These are phyloP conservation scores for Cordyceps tenuipes DNA, from an alignment of 2,329 filamentous ascomycete species.

Conservation along the genomic window DNA sequence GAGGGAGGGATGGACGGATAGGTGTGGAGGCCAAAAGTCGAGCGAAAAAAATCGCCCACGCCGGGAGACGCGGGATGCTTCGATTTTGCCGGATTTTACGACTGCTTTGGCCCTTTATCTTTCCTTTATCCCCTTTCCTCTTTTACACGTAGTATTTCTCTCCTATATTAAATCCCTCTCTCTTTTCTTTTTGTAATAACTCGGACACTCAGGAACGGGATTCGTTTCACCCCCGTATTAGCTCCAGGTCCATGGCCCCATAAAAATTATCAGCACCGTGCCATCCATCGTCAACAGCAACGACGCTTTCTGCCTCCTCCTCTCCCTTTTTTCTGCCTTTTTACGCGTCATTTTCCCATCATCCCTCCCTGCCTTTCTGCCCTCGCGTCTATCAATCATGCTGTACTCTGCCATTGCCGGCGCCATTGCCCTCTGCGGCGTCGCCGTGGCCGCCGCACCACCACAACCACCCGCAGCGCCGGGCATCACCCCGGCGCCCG, in stretches of 20 bases:
- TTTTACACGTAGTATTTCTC: no score
- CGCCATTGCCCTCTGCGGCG: conserved; percentile 1
- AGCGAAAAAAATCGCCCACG: background rate
- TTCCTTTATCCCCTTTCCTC: background rate
- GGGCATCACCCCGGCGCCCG: conserved; percentile 4
- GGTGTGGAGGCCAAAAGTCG: background rate
- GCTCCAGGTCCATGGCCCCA: background rate
- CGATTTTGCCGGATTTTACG: background rate
- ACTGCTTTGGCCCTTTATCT: background rate
- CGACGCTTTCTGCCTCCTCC: background rate
- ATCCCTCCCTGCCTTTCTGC: background rate
- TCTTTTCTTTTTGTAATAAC: background rate
- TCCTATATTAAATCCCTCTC: background rate
- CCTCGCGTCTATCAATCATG: background rate
- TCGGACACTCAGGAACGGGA: background rate
- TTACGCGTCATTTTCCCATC: background rate
- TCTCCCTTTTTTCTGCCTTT: background rate
- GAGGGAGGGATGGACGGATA: background rate
- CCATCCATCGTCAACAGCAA: background rate
- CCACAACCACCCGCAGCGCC: background rate
- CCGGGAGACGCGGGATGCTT: background rate
- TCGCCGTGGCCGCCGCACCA: background rate
- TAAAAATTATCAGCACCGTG: background rate
- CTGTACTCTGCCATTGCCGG: background rate
- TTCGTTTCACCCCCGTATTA: background rate